Percentiles rank a stretch among this genome's conserved stretches.
phyloP scores from a whole-genome alignment of 306 rosid genomes.

The Senna tora region DNA sequence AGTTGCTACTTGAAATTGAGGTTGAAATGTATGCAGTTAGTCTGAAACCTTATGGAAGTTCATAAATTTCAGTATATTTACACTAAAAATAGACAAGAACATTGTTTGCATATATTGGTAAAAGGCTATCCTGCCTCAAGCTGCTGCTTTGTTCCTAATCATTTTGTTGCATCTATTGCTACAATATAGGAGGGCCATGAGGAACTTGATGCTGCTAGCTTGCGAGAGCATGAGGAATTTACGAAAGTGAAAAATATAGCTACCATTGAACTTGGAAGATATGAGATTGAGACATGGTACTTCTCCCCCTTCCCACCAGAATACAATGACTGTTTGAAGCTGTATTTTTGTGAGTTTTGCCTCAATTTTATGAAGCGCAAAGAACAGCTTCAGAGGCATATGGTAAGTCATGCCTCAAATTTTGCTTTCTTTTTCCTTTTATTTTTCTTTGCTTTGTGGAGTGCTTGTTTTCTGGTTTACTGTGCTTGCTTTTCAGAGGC shows the following conservation, averaged over 20 bases:
- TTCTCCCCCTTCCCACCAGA: slow-evolving; percentile 98
- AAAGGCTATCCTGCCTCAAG: slow-evolving; percentile 9
- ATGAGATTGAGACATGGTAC: slow-evolving; percentile 99
- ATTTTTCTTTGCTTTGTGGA: slow-evolving; percentile 30
- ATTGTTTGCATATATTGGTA: slow-evolving; percentile 10
- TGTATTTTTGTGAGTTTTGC: slow-evolving; percentile 96
- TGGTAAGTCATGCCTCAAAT: slow-evolving; percentile 74
- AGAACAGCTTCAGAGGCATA: slow-evolving; percentile 99
- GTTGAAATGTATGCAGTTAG: neutral
- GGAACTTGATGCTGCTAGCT: slow-evolving; percentile 99
- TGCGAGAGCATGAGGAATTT: slow-evolving; percentile 98
- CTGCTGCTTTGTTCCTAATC: slow-evolving; percentile 9
- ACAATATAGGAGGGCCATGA: slow-evolving; percentile 94
- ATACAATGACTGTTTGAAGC: slow-evolving; percentile 87
- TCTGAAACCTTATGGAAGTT: neutral
- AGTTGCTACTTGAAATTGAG: slow-evolving; percentile 25
- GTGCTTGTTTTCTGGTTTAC: slow-evolving; percentile 11
- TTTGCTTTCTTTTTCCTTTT: slow-evolving; percentile 20
- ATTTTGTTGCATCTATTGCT: slow-evolving; percentile 25
- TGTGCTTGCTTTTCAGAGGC: no score
- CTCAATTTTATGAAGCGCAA: slow-evolving; percentile 99
- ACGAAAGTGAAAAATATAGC: slow-evolving; percentile 99
- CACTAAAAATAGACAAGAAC: neutral
- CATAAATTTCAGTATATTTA: neutral
- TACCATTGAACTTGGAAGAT: slow-evolving; percentile 97